phyloP scores from a whole-genome alignment of 768 basidiomycete species.

The Lentinula raphanica region DNA sequence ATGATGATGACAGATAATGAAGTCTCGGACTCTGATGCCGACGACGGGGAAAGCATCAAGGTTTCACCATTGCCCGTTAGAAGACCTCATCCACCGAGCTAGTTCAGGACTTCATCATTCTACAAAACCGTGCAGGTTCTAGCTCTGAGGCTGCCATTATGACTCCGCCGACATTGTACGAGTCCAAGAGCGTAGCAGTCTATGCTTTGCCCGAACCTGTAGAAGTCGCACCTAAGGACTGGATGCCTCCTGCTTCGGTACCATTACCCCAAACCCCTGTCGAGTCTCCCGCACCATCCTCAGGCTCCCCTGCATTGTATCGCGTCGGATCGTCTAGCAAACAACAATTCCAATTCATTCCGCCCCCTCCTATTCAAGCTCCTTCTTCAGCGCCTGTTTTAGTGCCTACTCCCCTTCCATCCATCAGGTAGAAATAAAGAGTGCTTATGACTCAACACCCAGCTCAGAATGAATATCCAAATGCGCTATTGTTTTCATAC shows the following conservation, averaged over 20 bases:
- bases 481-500: no score
- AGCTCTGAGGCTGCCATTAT: constrained; percentile 13
- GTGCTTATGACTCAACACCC: no score
- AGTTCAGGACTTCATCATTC: constrained; percentile 12
- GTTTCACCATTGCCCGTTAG: constrained; percentile 40
- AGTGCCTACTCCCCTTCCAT: constrained; percentile 25
- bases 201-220: constrained; percentile 6
- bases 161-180: constrained; percentile 39
- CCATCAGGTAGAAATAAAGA: no score
- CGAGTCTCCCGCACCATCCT: constrained; percentile 7
- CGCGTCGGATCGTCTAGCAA: constrained; percentile 43
- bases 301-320: constrained; percentile 37
- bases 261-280: constrained; percentile 20
- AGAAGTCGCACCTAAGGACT: constrained; percentile 42
- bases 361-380: constrained; percentile 28
- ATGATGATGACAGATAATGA: constrained; percentile 70
- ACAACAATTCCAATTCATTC: constrained; percentile 63
- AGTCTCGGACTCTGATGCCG: constrained; percentile 44
- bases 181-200: constrained; percentile 37
- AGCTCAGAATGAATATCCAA: no score
- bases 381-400: constrained; percentile 28
- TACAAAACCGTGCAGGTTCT: constrained; percentile 4
- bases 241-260: constrained; percentile 43
- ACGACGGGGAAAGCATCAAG: constrained; percentile 71
- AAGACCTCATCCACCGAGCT: constrained; percentile 21